Conservation (phyloP, 2,329 filamentous ascomycete genomes). For the Calonectria naviculata region DNA sequence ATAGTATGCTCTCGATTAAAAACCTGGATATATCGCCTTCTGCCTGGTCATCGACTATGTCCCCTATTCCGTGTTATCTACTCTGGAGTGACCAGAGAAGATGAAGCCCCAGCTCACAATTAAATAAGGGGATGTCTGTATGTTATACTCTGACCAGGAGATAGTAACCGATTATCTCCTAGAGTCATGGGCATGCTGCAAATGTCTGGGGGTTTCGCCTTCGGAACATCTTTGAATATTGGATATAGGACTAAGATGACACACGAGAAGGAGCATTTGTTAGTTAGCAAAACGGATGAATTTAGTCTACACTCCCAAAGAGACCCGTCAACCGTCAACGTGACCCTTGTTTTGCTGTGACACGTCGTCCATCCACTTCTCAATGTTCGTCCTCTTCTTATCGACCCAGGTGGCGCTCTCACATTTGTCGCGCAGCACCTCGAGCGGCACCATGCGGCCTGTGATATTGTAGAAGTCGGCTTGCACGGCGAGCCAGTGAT, state of each 20-base stretch:
- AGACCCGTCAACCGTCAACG: not conserved
- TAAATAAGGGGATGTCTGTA: not conserved
- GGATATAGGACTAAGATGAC: not conserved
- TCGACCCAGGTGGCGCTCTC: slow-evolving; percentile 41
- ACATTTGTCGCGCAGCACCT: slow-evolving; percentile 49
- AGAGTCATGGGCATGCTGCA: not conserved
- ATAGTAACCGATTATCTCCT: not conserved
- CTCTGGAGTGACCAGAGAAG: not conserved
- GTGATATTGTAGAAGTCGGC: slow-evolving; percentile 57
- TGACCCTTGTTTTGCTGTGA: slow-evolving; percentile 14
- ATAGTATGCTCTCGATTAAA: slow-evolving; percentile 4
- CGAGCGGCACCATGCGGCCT: slow-evolving; percentile 52
- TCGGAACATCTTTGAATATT: too few species aligned
- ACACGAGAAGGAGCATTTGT: not conserved
- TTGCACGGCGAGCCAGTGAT: slow-evolving; percentile 55
- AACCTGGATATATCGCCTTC: not conserved
- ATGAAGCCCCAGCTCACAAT: not conserved
- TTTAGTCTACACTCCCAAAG: not conserved
- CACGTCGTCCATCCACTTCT: slow-evolving; percentile 35
- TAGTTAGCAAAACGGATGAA: not conserved
- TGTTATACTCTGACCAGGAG: not conserved
- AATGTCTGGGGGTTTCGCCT: too few species aligned
- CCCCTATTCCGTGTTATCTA: not conserved
- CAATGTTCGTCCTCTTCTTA: slow-evolving; percentile 17
- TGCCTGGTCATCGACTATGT: not conserved